Evolutionary conservation across 768 basidiomycete genomes (phyloP).

Genomic region (Rickenella mellea): DNA sequence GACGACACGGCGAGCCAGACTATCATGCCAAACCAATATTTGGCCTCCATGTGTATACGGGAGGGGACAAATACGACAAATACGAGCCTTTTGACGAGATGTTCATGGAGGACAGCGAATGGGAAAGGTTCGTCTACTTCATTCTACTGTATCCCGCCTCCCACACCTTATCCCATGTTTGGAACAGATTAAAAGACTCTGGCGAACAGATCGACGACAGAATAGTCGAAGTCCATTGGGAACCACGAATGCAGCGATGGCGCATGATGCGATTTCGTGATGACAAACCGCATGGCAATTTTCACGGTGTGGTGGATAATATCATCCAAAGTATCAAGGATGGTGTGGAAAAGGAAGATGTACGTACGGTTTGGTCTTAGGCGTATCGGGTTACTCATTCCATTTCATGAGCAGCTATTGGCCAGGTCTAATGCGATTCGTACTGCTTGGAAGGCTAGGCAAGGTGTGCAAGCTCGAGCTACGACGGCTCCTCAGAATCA

Average conservation of each 20-base stretch:
- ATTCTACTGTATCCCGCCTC: not conserved
- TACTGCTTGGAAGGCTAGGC: constrained; percentile 66
- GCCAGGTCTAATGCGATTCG: constrained; percentile 55
- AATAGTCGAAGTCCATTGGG: constrained; percentile 92
- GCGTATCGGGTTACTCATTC: not conserved
- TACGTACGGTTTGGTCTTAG: constrained; percentile 32
- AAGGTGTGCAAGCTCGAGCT: constrained; percentile 25
- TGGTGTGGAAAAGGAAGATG: constrained; percentile 84
- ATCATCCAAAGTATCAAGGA: constrained; percentile 89
- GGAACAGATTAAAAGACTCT: constrained; percentile 64
- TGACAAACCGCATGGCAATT: constrained; percentile 92
- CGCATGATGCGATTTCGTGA: constrained; percentile 88
- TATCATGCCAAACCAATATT: constrained; percentile 81
- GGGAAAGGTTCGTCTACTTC: constrained; percentile 66
- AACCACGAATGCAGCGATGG: constrained; percentile 57
- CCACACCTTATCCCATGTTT: not conserved
- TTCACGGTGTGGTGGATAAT: constrained; percentile 71
- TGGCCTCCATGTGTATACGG: constrained; percentile 73
- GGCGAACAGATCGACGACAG: constrained; percentile 90
- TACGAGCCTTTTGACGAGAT: constrained; percentile 85
- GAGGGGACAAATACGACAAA: constrained; percentile 39
- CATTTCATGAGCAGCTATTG: constrained; percentile 42
- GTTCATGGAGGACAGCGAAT: constrained; percentile 81
- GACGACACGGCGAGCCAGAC: constrained; percentile 56
- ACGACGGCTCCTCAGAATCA: constrained; percentile 15